Evolutionary conservation across 768 basidiomycete genomes (phyloP).

Genomic region (Phanerochaete carnosa): DNA sequence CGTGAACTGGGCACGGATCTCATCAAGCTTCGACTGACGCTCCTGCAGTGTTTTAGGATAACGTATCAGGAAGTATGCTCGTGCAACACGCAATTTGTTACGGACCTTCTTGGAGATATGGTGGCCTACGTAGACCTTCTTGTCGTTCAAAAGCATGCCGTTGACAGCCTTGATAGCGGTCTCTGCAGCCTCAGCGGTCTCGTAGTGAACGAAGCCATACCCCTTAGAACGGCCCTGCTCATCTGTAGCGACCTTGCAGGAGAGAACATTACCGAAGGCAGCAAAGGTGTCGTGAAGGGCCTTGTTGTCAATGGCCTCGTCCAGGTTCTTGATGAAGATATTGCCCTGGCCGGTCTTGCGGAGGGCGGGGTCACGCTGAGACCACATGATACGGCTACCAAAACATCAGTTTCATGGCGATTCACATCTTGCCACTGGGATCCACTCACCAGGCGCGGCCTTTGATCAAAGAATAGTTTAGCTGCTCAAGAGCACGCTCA

Average conservation of each 20-base stretch:
- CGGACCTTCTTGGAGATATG: constrained; percentile 94
- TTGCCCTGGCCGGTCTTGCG: constrained; percentile 99
- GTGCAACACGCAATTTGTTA: background rate
- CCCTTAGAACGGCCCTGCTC: constrained; percentile 95
- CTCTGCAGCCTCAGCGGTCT: constrained; percentile 94
- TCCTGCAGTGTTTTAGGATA: constrained; percentile 47
- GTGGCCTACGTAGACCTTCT: constrained; percentile 97
- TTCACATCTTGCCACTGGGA: background rate
- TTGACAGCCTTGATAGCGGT: constrained; percentile 98
- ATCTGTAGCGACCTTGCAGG: constrained; percentile 98
- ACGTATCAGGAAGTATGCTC: background rate
- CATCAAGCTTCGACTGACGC: constrained; percentile 97
- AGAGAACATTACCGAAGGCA: constrained; percentile 97
- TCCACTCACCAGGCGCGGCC: constrained; percentile 82
- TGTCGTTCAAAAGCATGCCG: constrained; percentile 99
- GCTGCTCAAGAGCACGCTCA: constrained; percentile 97
- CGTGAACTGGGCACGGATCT: constrained; percentile 96
- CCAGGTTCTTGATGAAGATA: constrained; percentile 99
- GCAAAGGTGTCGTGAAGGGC: constrained; percentile 99
- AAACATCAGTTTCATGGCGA: constrained; percentile 3
- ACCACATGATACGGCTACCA: constrained; percentile 98
- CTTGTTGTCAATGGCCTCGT: constrained; percentile 98
- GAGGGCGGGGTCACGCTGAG: constrained; percentile 98
- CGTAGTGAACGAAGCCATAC: constrained; percentile 99
- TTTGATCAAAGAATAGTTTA: constrained; percentile 99